phyloP scores from a whole-genome alignment of 2,329 filamentous ascomycete genomes.

The Davidsoniella australis region DNA sequence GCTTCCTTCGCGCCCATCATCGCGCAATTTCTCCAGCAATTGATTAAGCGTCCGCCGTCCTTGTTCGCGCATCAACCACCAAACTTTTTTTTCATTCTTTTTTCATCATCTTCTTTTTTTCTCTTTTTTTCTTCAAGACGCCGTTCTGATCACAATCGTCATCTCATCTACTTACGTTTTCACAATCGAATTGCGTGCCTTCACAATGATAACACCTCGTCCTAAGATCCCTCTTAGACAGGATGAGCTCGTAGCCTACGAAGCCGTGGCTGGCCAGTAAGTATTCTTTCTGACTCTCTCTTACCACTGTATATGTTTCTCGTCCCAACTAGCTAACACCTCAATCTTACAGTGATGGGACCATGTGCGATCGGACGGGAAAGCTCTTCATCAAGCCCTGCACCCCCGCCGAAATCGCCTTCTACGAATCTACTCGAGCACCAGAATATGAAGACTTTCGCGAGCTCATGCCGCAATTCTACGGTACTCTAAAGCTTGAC shows the following conservation, averaged over 20 bases:
- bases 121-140: background rate
- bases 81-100: background rate
- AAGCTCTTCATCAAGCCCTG: constrained; percentile 89
- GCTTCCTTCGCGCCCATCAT: background rate
- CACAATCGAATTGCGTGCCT: background rate
- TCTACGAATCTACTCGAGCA: constrained; percentile 68
- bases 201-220: background rate
- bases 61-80: background rate
- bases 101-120: background rate
- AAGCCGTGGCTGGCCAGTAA: constrained; percentile 75
- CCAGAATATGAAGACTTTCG: constrained; percentile 42
- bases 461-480: constrained; percentile 66
- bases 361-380: constrained; percentile 68
- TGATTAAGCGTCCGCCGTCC: background rate
- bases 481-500: constrained; percentile 62
- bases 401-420: constrained; percentile 66
- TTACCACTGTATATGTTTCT: background rate
- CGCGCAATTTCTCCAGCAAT: background rate
- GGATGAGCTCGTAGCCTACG: constrained; percentile 30
- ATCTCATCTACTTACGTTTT: background rate
- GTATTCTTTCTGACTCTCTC: constrained; percentile 20
- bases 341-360: constrained; percentile 54
- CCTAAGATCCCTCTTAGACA: background rate
- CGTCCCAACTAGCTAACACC: background rate
- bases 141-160: background rate